Evolutionary conservation across 352 stramenopile species (phyloP), one percentile per base, ranked within the genome.

Genomic region (Sclerospora graminicola): DNA sequence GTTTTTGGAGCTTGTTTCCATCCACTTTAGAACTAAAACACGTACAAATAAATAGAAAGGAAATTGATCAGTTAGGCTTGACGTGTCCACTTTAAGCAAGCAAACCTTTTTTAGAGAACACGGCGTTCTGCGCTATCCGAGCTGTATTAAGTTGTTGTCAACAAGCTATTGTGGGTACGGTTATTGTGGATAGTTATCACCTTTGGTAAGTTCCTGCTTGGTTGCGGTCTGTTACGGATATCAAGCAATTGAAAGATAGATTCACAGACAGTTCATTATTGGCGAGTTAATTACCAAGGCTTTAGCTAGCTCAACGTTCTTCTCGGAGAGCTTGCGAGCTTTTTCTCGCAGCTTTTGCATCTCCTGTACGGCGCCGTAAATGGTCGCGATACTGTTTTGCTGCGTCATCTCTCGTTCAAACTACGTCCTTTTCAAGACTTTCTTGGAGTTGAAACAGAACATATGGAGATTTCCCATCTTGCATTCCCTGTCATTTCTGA

Each of bases 291-390:
- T 39, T 20, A 81, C 76, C 66, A 88, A 36, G 31, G 75, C 63
- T 57, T 77, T 84, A 1, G 76, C 76, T 19, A 88, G 48, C 8
- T 82, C 56, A 23, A 55, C 53, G 52, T 88, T 88, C 39, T 69
- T 84, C 29, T 75, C 57, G 5, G 66, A 61, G 6, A 82, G 56
- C 33, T 45, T 54, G 10, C 28, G 42, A 2, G 64, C 58, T 31
- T 81, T 62, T 11, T 63, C 57, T 21, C 73, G 68, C 18, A 88
- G 43, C 40, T 64, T 58, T 34, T 80, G 59, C 37, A 82, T 42
- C 51, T 88, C 76, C 35, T 83, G 63, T 51, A 84, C 72, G 40
- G 82, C 55, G 46, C 69, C 53, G 38, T 82, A 76, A 30, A 77
- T 57, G 33, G 69, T 75, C 18, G 63, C 59, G 26, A 61, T 53